Conservation (phyloP, 2,329 filamentous ascomycete genomes). For the Claviceps fusiformis region DNA sequence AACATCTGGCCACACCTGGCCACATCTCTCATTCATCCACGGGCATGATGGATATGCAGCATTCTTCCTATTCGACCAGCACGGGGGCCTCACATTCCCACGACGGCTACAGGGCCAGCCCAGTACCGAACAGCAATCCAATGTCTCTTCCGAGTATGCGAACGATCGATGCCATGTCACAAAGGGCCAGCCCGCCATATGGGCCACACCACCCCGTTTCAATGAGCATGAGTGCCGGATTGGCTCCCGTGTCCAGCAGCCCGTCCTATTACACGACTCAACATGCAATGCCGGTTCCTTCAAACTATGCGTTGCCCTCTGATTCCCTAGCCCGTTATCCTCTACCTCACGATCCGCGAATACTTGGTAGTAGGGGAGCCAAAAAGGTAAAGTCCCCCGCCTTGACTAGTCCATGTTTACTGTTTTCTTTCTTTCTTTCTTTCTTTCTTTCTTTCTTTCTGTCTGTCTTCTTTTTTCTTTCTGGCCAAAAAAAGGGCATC, state of each 20-base stretch:
- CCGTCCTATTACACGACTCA: constrained; percentile 30
- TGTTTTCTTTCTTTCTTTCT: no score
- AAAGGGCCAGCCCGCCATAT: constrained; percentile 11
- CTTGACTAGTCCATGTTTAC: no score
- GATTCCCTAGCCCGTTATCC: constrained; percentile 32
- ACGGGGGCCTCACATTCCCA: constrained; percentile 12
- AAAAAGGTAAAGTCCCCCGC: constrained; percentile 43
- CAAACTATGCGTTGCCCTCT: constrained; percentile 28
- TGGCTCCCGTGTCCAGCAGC: constrained; percentile 15
- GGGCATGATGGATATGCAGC: constrained; percentile 15
- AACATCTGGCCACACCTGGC: constrained; percentile 3
- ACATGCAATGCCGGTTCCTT: constrained; percentile 20
- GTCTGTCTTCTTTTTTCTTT: no score
- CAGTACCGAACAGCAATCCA: constrained; percentile 14
- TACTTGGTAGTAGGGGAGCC: constrained; percentile 34
- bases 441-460: no score
- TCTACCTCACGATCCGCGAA: constrained; percentile 34
- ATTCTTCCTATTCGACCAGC: constrained; percentile 18
- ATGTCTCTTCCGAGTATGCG: constrained; percentile 28
- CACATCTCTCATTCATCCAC: constrained; percentile 10
- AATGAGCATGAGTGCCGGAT: constrained; percentile 20
- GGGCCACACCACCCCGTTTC: constrained; percentile 22
- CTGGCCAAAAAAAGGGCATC: no score
- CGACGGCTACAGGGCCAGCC: constrained; percentile 18
- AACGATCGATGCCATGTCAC: constrained; percentile 23